These are phyloP conservation scores for Cladorrhinum sp. DNA, from an alignment of 2,329 filamentous ascomycete genomes.

Conservation along the genomic window DNA sequence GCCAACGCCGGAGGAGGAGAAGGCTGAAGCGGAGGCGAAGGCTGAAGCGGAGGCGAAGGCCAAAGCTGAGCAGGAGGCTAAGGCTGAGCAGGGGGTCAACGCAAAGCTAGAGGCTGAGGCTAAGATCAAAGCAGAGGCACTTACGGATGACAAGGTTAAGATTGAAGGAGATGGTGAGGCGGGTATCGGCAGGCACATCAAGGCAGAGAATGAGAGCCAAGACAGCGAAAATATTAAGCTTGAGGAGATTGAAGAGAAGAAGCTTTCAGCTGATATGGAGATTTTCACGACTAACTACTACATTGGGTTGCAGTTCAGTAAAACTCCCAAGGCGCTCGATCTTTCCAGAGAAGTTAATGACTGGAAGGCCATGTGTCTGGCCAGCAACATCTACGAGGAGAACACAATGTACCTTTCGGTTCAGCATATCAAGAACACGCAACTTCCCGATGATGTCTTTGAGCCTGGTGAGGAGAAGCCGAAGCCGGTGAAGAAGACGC, in stretches of 20 bases:
- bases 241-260: conserved; percentile 27
- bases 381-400: conserved; percentile 71
- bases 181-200: conserved; percentile 15
- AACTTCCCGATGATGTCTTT: conserved; percentile 89
- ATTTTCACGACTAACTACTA: conserved; percentile 93
- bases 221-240: conserved; percentile 20
- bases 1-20: conserved; percentile 44
- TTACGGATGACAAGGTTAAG: conserved; percentile 16
- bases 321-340: conserved; percentile 70
- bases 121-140: conserved; percentile 27
- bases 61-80: no score
- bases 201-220: conserved; percentile 15
- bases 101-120: conserved; percentile 41
- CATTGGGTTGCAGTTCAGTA: conserved; percentile 77
- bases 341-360: conserved; percentile 78
- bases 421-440: conserved; percentile 74
- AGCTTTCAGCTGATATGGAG: conserved; percentile 32
- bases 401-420: conserved; percentile 77
- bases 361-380: conserved; percentile 79
- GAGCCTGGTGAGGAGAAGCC: conserved; percentile 72
- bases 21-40: conserved; percentile 44
- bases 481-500: conserved; percentile 51
- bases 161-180: background rate
- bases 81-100: conserved; percentile 39
- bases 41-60: conserved; percentile 39